A percentile compares a stretch with the other conserved stretches of the same genome.
phyloP scores from a whole-genome alignment of 306 rosid species.

The Cucumis melo region DNA sequence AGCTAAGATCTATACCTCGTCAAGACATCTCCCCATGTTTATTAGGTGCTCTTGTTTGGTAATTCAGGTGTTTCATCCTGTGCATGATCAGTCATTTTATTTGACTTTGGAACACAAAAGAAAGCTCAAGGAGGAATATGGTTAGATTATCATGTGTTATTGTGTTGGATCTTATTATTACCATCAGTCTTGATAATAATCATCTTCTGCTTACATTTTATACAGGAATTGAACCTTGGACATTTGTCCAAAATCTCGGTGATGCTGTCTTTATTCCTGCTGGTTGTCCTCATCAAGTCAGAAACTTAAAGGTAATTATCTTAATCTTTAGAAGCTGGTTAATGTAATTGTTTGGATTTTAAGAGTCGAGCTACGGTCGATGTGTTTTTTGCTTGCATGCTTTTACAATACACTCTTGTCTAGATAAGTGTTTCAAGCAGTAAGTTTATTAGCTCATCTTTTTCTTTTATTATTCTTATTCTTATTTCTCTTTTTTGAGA shows the following conservation, averaged over 20 bases:
- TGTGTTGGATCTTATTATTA: not conserved
- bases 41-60: not conserved
- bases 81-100: constrained; percentile 61
- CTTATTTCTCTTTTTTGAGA: not conserved
- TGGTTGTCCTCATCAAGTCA: constrained; percentile 46
- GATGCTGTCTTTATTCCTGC: constrained; percentile 46
- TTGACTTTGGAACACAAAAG: constrained; percentile 46
- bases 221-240: constrained; percentile 42
- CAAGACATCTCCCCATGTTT: not conserved
- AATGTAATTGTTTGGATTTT: not conserved
- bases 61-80: constrained; percentile 50
- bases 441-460: not conserved
- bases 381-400: not conserved
- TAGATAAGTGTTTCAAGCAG: not conserved
- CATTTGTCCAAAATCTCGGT: constrained; percentile 38
- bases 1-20: not conserved
- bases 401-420: not conserved
- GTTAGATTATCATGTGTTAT: constrained; percentile 19
- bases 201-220: not conserved
- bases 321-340: not conserved
- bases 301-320: constrained; percentile 27
- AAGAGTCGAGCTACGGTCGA: not conserved
- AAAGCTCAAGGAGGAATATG: constrained; percentile 43
- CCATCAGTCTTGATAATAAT: not conserved
- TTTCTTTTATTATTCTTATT: no score